Evolutionary conservation across 163 green algal species (phyloP).

Genomic region (Scenedesmus sp.): DNA sequence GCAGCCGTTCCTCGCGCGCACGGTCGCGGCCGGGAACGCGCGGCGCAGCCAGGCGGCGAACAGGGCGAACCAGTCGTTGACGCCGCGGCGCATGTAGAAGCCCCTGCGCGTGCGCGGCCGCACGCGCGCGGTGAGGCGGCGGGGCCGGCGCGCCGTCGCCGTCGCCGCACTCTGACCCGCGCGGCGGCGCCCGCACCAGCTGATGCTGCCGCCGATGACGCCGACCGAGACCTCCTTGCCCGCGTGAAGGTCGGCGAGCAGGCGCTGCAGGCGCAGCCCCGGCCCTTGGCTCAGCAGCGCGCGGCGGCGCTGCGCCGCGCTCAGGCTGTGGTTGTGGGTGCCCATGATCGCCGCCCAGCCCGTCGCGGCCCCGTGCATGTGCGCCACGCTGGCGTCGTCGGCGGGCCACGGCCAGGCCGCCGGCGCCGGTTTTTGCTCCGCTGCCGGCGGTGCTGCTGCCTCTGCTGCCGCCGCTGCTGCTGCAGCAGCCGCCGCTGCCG

Average conservation of each 20-base stretch:
- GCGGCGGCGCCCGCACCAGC: too few relatives aligned
- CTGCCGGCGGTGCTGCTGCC: neutral
- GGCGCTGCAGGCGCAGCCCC: neutral
- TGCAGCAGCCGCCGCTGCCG: neutral
- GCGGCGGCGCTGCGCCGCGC: neutral
- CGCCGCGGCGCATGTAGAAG: neutral
- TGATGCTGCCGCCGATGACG: conserved; percentile 1
- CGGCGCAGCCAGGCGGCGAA: neutral
- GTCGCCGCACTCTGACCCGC: too few relatives aligned
- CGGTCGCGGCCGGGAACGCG: neutral
- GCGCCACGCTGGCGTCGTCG: too few relatives aligned
- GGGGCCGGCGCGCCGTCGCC: too few relatives aligned
- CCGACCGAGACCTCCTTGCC: neutral
- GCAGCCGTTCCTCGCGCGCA: conserved; percentile 20
- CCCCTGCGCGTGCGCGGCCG: conserved; percentile 6
- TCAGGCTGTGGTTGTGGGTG: neutral
- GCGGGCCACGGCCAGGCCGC: too few relatives aligned
- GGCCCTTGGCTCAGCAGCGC: neutral
- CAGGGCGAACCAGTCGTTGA: conserved; percentile 25
- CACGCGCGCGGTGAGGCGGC: too few relatives aligned
- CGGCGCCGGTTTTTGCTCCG: too few relatives aligned
- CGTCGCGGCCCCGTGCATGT: too few relatives aligned
- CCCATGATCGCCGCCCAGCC: neutral
- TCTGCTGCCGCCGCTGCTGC: neutral
- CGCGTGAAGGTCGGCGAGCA: neutral